Evolutionary conservation across 108 stramenopile genomes (phyloP), one percentile per base, ranked within the genome.

Genomic region (Ochromonas danica): DNA sequence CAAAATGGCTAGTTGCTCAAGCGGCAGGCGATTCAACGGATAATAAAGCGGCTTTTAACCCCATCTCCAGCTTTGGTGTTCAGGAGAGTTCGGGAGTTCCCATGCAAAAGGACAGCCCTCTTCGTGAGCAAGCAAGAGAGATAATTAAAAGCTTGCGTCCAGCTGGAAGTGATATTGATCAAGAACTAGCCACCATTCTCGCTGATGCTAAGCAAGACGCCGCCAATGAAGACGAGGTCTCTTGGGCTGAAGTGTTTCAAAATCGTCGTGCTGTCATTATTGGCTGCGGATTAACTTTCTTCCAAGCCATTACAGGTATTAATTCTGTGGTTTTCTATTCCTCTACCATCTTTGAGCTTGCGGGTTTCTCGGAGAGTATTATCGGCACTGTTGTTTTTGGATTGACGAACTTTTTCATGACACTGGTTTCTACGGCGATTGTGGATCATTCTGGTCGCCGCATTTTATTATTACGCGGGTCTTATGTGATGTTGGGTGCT

Each of bases 321-420:
- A 96, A 96, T 81, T 94, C 94, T 10, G 93, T 94, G 78, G 93
- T 94, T 91, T 92, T 92, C 78, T 95, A 93, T 84, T 91, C 92
- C 0, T 90, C 93, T 3, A 89, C 86, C 41, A 92, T 94, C 35
- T 92, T 93, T 62, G 81, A 89, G 81, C 92, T 94, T 90, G 85
- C 89, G 3, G 90, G 90, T 27, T 94, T 93, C 83, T 87, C 89
- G 31, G 81, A 82, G 1, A 30, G 84, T 39, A 77, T 85, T 25
- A 35, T 85, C 43, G 81, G 71, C 36, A 84, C 86, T 0, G 80
- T 79, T 1, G n/a, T 60, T 1, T 81, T 83, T 25, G 80, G 74
- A 28, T 35, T 67, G 0, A 28, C 42, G 27, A 84, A 84, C 39
- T 81, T 84, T 1, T 10, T 78, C 31, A 82, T 80, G 42, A 86